Percentiles rank a stretch among this genome's conserved stretches.
Conservation (phyloP, 73 alveolate species). For the Tetrahymena elliotti region DNA sequence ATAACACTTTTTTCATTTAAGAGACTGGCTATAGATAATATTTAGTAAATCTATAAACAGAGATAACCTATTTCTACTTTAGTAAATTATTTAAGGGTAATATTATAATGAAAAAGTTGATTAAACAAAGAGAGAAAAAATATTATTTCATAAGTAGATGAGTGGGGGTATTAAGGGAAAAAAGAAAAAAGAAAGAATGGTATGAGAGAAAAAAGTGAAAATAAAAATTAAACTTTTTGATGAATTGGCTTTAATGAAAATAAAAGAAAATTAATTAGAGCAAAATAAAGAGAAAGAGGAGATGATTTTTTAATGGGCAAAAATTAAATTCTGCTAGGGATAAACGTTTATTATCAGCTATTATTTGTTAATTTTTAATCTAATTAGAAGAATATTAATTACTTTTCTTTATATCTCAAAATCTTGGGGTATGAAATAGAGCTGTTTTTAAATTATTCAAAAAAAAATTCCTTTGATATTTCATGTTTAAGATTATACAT, state of each 20-base stretch:
- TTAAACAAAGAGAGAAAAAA: not conserved
- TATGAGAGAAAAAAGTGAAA: not conserved
- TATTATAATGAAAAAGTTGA: not conserved
- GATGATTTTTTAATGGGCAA: not conserved
- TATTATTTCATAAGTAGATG: no score
- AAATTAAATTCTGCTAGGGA: not conserved
- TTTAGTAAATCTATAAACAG: not conserved
- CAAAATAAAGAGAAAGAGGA: not conserved
- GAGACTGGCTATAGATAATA: not conserved
- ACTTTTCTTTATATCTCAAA: not conserved
- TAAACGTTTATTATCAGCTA: not conserved
- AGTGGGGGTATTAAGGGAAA: not conserved
- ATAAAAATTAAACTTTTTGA: not conserved
- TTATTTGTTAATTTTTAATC: not conserved
- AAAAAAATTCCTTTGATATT: not conserved
- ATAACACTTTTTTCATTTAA: not conserved
- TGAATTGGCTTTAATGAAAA: not conserved
- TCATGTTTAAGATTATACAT: not conserved
- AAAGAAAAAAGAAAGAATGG: not conserved
- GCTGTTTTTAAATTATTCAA: not conserved
- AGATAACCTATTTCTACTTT: not conserved
- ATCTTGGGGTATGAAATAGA: conserved; percentile 1
- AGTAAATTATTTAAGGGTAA: not conserved
- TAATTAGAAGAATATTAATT: not conserved
- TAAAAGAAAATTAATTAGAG: not conserved